Conservation (phyloP, 23 red algal genomes). For the Agarophyton chilense region DNA sequence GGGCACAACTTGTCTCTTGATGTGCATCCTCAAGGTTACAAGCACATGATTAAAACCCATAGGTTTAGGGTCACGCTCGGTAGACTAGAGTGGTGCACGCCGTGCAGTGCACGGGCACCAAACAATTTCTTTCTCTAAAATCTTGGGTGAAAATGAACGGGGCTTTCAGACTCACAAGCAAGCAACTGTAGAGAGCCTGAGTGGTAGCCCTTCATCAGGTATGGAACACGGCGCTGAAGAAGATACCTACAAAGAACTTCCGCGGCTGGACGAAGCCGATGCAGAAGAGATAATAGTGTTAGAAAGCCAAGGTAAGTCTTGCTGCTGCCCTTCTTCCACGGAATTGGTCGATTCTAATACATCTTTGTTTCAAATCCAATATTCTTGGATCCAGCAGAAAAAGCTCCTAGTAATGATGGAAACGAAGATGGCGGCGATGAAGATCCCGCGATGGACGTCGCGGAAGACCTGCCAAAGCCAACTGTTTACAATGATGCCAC, state of each 20-base stretch:
- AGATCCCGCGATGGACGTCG: neutral
- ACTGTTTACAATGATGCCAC: constrained; percentile 33
- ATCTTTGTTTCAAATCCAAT: neutral
- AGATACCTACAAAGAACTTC: constrained; percentile 14
- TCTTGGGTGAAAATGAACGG: too few relatives aligned
- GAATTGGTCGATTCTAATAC: neutral
- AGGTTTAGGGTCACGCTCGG: too few relatives aligned
- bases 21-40: too few relatives aligned
- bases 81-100: too few relatives aligned
- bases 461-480: neutral
- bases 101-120: too few relatives aligned
- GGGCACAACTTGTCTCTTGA: too few relatives aligned
- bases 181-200: too few relatives aligned
- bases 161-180: too few relatives aligned
- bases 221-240: too few relatives aligned
- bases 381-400: neutral
- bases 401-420: neutral
- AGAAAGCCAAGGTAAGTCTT: constrained; percentile 45
- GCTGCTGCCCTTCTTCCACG: neutral
- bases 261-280: constrained; percentile 53
- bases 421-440: constrained; percentile 3
- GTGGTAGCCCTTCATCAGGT: too few relatives aligned
- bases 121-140: too few relatives aligned
- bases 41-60: too few relatives aligned
- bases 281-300: constrained; percentile 66